Base-by-base conservation (phyloP, 176 grass and related monocot species). In the Hordeum marinum region DNA sequence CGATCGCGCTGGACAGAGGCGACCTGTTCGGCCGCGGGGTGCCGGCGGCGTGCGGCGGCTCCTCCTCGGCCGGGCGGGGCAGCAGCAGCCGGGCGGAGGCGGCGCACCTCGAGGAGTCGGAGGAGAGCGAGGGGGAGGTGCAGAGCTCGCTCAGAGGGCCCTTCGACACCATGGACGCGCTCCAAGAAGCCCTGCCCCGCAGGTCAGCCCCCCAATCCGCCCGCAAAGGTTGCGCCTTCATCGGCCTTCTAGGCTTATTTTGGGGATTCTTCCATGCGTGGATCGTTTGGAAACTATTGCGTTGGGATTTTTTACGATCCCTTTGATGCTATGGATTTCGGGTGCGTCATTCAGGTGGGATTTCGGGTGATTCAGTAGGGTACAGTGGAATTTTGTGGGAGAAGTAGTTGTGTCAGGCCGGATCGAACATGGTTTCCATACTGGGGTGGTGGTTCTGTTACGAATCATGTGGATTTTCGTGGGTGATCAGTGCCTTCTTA, bases 151-250 rank as follows among this genome's bases (percentile, higher is more conserved):
- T 57, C 72, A 92, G 52, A 78, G 92, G 92, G 2, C 63, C 95
- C 27, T 79, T 97, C 45, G 88, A 97, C 63, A 91, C 92, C 75
- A 92, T 97, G 92, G 95, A 94, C 72, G 75, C 84, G 29, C 81
- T 97, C 14, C 88, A 97, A 85, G 92, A 87, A 20, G 91, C 88
- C n/a, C 92, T 94, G 40, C 81, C 86, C 66, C 63, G 74, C 52
- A 94, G 92, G 92, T 97, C 35, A 86, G 68, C n/a, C 23, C 60
- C 41, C 70, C 2, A 58, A 72, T 71, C 55, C 55, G 2, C 82
- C 82, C 27, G 41, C 20, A 72, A 66, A 52, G 82, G 41, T 72
- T 3, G 73, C 4, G 20, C 63, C 48, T 57, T 57, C 52, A 42
- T 74, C 70, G 42, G 21, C 42, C 36, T 72, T 81, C 17, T 27